These are phyloP conservation scores for Pseudogymnoascus sp. DNA, from an alignment of 2,329 filamentous ascomycete genomes.

Conservation along the genomic window DNA sequence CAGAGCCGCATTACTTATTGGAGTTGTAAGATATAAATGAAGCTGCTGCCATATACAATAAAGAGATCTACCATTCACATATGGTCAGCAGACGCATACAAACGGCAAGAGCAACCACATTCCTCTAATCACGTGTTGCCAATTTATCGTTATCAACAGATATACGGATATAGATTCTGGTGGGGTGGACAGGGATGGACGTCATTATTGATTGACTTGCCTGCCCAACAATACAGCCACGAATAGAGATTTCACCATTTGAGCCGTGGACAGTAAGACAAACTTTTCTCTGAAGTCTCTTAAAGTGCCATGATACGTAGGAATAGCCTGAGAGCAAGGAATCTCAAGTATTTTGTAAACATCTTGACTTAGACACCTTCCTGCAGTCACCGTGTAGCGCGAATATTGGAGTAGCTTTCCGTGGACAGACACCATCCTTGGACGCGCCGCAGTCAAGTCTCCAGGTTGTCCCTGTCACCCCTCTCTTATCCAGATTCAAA, in stretches of 20 bases:
- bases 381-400: background rate
- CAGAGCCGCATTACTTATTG: background rate
- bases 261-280: slow-evolving; percentile 1
- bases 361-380: slow-evolving; percentile 1
- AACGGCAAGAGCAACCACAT: background rate
- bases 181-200: slow-evolving; percentile 8
- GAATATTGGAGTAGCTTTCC: slow-evolving; percentile 4
- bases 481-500: slow-evolving; percentile 13
- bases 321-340: background rate
- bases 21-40: background rate
- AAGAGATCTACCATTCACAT: background rate
- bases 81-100: background rate
- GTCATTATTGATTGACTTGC: slow-evolving; percentile 10
- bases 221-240: background rate
- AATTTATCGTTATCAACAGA: slow-evolving; percentile 5
- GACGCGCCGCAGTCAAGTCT: slow-evolving; percentile 12
- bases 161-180: slow-evolving; percentile 3
- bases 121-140: background rate
- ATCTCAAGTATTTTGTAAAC: slow-evolving; percentile 1
- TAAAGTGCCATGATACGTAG: background rate
- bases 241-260: slow-evolving; percentile 9
- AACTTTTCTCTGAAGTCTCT: background rate
- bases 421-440: slow-evolving; percentile 1
- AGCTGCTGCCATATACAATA: background rate
- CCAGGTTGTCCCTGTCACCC: slow-evolving; percentile 16